phyloP scores from a whole-genome alignment of 1,284 basidiomycete species.

The Irpex lacteus region DNA sequence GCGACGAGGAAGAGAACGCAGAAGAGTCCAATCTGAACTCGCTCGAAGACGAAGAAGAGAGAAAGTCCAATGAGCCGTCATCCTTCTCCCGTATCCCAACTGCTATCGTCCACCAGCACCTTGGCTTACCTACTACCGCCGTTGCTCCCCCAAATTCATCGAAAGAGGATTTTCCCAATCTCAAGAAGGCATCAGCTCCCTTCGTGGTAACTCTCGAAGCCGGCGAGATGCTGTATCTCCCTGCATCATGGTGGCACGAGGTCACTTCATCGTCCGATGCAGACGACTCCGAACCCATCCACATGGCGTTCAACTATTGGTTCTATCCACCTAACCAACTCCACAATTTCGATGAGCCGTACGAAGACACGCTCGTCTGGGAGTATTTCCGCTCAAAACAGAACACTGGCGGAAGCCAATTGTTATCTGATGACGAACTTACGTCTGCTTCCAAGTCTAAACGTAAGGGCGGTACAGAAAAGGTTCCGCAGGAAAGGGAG shows the following conservation, averaged over 20 bases:
- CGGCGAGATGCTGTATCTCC: constrained; percentile 32
- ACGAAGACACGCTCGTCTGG: constrained; percentile 19
- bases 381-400: no score
- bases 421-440: no score
- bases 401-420: no score
- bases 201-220: constrained; percentile 30
- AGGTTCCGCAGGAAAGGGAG: no score
- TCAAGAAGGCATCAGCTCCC: constrained; percentile 24
- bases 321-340: constrained; percentile 32
- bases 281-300: constrained; percentile 18
- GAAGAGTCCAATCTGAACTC: constrained; percentile 2
- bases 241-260: constrained; percentile 35
- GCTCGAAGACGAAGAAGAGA: constrained; percentile 6
- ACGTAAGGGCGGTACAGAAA: no score
- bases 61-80: constrained; percentile 21
- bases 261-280: constrained; percentile 28
- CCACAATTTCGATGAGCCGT: constrained; percentile 27
- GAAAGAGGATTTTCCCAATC: constrained; percentile 19
- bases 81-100: constrained; percentile 33
- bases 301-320: constrained; percentile 37
- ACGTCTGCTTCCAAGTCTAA: no score
- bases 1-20: constrained; percentile 15
- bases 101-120: constrained; percentile 26
- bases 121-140: constrained; percentile 29
- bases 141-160: constrained; percentile 16